Evolutionary conservation across 1,139 yeast genomes (phyloP).

Genomic region (Saccharomycopsis crataegensis): DNA sequence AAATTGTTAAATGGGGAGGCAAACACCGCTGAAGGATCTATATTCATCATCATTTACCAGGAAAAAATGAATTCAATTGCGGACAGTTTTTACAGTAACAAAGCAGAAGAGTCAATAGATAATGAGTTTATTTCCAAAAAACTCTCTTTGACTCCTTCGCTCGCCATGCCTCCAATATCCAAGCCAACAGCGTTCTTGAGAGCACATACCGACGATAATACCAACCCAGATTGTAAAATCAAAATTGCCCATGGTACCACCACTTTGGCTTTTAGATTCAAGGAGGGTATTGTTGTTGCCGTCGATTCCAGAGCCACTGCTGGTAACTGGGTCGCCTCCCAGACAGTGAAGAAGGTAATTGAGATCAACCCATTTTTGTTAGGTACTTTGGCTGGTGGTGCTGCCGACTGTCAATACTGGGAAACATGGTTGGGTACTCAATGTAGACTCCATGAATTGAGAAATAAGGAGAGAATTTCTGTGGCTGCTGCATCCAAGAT

Average conservation of each 20-base stretch:
- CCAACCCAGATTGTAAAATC: slow-evolving; percentile 89
- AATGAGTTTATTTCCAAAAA: slow-evolving; percentile 27
- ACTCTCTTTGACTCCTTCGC: slow-evolving; percentile 46
- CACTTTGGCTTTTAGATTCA: slow-evolving; percentile 89
- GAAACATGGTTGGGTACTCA: slow-evolving; percentile 98
- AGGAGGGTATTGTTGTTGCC: slow-evolving; percentile 94
- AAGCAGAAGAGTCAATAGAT: slow-evolving; percentile 22
- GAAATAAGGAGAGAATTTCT: slow-evolving; percentile 89
- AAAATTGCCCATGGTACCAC: slow-evolving; percentile 99
- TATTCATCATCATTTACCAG: no score
- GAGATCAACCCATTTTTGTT: slow-evolving; percentile 90
- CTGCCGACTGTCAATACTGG: slow-evolving; percentile 99
- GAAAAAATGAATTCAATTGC: slow-evolving; percentile 33
- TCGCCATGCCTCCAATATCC: slow-evolving; percentile 75
- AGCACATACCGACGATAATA: slow-evolving; percentile 95
- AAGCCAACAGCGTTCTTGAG: slow-evolving; percentile 91
- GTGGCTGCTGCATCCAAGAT: slow-evolving; percentile 98
- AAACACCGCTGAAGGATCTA: no score
- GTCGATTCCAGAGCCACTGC: slow-evolving; percentile 99
- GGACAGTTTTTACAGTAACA: slow-evolving; percentile 31
- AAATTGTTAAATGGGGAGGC: no score
- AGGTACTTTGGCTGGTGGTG: slow-evolving; percentile 99
- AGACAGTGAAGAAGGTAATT: slow-evolving; percentile 94
- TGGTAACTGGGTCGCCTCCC: slow-evolving; percentile 97
- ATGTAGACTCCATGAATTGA: slow-evolving; percentile 88